These are phyloP conservation scores for Cymodocea nodosa DNA, from an alignment of 116 monocot species.

Conservation along the genomic window DNA sequence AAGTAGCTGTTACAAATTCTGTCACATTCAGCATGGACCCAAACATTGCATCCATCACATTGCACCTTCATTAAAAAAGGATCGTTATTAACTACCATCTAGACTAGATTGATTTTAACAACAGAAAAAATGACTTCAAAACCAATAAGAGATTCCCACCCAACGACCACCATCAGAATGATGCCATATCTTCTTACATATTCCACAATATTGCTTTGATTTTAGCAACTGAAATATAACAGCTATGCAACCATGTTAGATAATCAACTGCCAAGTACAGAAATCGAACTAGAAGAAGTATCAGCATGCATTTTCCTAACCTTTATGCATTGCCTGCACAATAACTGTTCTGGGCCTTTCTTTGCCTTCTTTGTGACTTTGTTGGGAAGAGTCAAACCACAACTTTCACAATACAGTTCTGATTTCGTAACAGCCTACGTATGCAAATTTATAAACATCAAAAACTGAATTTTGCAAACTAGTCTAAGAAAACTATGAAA, in stretches of 20 bases:
- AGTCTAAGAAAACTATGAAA: too few relatives aligned
- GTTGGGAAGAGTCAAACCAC: constrained; percentile 31
- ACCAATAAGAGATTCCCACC: constrained; percentile 31
- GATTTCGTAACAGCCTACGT: constrained; percentile 22
- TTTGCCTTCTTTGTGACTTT: constrained; percentile 47
- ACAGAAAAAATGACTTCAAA: not conserved
- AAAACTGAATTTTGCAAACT: not conserved
- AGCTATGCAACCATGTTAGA: constrained; percentile 2
- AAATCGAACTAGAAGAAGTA: not conserved
- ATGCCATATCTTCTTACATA: constrained; percentile 98
- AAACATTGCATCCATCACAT: constrained; percentile 87
- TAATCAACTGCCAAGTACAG: not conserved
- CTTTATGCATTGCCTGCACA: constrained; percentile 72
- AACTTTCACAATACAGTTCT: constrained; percentile 48
- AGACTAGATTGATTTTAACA: not conserved
- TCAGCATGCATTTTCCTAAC: constrained; percentile 15
- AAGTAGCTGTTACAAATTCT: constrained; percentile 38
- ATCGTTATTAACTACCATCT: constrained; percentile 1
- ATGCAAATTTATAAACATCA: constrained; percentile 5
- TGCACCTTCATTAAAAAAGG: constrained; percentile 36
- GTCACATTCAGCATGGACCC: constrained; percentile 97
- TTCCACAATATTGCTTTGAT: constrained; percentile 84
- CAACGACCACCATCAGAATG: constrained; percentile 75
- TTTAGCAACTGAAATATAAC: constrained; percentile 40
- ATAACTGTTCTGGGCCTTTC: constrained; percentile 26